These are phyloP conservation scores for Aspergillus thermomutatus DNA, from an alignment of 2,329 filamentous ascomycete genomes.

Conservation along the genomic window DNA sequence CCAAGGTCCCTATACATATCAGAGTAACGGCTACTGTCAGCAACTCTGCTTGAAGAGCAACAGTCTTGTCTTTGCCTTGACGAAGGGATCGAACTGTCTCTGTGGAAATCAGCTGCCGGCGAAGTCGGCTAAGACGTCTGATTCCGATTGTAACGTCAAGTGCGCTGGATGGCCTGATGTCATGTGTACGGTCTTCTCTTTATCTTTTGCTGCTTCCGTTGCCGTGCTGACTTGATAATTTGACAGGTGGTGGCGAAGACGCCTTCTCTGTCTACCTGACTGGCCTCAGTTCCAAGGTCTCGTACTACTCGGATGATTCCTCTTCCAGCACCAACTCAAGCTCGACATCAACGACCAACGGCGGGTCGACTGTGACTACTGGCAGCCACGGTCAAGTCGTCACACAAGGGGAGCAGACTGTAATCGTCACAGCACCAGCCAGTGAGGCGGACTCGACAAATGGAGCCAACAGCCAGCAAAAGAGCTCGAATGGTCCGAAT, in stretches of 20 bases:
- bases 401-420: conserved; percentile 29
- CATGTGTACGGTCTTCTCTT: conserved; percentile 56
- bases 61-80: conserved; percentile 61
- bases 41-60: conserved; percentile 45
- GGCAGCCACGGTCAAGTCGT: conserved; percentile 13
- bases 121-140: conserved; percentile 50
- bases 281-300: conserved; percentile 30
- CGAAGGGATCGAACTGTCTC: conserved; percentile 62
- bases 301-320: conserved; percentile 16
- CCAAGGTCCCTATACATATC: conserved; percentile 49
- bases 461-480: conserved; percentile 4
- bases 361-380: conserved; percentile 12
- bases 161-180: conserved; percentile 64
- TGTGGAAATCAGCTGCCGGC: conserved; percentile 71
- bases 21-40: conserved; percentile 56
- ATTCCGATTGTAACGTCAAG: conserved; percentile 59
- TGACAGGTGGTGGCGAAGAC: conserved; percentile 55
- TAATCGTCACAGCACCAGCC: conserved; percentile 33
- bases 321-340: conserved; percentile 23
- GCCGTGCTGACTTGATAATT: conserved; percentile 7
- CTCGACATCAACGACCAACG: conserved; percentile 18
- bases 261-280: conserved; percentile 53
- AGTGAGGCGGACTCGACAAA: conserved; percentile 18
- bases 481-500: conserved; percentile 52
- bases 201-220: not conserved